phyloP scores from a whole-genome alignment of 2,329 filamentous ascomycete genomes.

The Phyllachora maydis region DNA sequence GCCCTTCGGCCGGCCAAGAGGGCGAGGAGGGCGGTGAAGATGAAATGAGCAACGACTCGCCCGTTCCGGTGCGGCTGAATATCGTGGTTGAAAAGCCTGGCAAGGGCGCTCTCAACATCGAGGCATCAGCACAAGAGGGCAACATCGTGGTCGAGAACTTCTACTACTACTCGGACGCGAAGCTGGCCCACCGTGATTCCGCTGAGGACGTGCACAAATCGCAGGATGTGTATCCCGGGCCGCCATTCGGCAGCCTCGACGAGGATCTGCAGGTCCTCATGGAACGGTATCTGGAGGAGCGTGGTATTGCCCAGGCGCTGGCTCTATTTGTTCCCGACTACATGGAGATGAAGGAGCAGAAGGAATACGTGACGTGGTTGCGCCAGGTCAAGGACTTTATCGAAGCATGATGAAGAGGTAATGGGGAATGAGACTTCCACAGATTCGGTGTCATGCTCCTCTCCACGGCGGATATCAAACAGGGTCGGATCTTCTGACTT shows the following conservation, averaged over 20 bases:
- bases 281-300: conserved; percentile 87
- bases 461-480: neutral
- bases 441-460: neutral
- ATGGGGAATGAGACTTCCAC: conserved; percentile 1
- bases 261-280: conserved; percentile 85
- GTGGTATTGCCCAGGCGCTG: conserved; percentile 70
- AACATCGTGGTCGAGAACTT: conserved; percentile 77
- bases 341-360: conserved; percentile 96
- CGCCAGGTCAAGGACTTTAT: conserved; percentile 73
- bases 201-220: conserved; percentile 61
- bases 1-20: conserved; percentile 31
- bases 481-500: neutral
- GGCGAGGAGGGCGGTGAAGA: conserved; percentile 25
- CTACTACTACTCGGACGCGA: conserved; percentile 64
- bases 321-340: conserved; percentile 89
- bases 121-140: conserved; percentile 72
- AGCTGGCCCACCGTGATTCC: conserved; percentile 53
- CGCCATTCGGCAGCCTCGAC: conserved; percentile 83
- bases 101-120: conserved; percentile 71
- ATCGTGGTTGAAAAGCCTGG: conserved; percentile 75
- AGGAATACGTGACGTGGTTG: conserved; percentile 86
- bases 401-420: conserved; percentile 37
- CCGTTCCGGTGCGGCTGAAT: conserved; percentile 65
- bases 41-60: conserved; percentile 26
- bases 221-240: conserved; percentile 68